Evolutionary conservation across 192 early-diverging fungal genomes (phyloP).

Genomic region (Entomortierella parvispora): DNA sequence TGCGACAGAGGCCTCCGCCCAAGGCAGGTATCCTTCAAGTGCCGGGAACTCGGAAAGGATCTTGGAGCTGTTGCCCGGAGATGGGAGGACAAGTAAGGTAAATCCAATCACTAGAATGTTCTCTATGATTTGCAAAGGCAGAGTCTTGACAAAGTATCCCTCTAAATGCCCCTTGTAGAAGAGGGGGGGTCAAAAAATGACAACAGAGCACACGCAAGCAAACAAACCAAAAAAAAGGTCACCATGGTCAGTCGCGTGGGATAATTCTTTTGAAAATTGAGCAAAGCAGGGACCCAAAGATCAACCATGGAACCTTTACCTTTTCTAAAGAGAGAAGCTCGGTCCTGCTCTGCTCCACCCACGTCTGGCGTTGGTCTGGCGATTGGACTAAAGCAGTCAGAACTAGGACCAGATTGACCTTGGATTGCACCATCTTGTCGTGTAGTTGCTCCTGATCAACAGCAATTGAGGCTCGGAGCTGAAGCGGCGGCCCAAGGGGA

Average conservation of each 20-base stretch:
- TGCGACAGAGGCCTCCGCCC: conserved; percentile 44
- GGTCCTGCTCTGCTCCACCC: conserved; percentile 43
- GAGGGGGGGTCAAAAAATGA: not conserved
- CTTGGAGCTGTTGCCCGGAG: conserved; percentile 14
- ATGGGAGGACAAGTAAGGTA: conserved; percentile 28
- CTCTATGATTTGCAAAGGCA: conserved; percentile 32
- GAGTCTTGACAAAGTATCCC: conserved; percentile 33
- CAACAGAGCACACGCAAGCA: not conserved
- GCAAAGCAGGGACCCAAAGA: too few relatives aligned
- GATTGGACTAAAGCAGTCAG: conserved; percentile 26
- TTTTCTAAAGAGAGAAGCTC: conserved; percentile 32
- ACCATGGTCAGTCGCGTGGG: not conserved
- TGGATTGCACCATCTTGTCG: conserved; percentile 22
- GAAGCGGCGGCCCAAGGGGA: conserved; percentile 4
- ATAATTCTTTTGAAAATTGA: too few relatives aligned
- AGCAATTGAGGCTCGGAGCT: conserved; percentile 34
- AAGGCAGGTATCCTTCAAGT: conserved; percentile 36
- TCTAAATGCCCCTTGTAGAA: conserved; percentile 15
- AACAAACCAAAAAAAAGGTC: not conserved
- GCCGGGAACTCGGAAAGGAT: conserved; percentile 17
- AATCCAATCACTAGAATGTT: conserved; percentile 38
- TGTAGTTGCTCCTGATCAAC: conserved; percentile 34
- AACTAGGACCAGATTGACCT: conserved; percentile 30
- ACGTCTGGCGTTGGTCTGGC: conserved; percentile 19
- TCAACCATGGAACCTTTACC: too few relatives aligned